Evolutionary conservation across 352 stramenopile species (phyloP), one percentile per base, ranked within the genome.

Genomic region (Phytophthora meadii): DNA sequence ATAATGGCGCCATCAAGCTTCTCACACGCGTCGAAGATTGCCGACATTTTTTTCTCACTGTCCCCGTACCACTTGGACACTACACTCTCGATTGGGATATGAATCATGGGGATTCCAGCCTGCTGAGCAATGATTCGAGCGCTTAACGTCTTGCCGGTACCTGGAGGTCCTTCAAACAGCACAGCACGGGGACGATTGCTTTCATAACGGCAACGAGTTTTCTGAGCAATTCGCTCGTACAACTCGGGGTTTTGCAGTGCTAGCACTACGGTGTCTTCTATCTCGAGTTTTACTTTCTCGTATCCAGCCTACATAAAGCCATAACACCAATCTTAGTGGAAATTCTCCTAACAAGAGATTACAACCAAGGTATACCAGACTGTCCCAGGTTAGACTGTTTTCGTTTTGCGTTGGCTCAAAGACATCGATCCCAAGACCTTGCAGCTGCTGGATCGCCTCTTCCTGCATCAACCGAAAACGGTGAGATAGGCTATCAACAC

Each of bases 51-150:
- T 74, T 97, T 98, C 66, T 98, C 93, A 77, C 91, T 98, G 58
- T 98, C 94, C 17, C 94, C 94, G 52, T 98, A 98, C 88, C 89
- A 98, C 67, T 98, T 98, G 27, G 89, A 97, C 36, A 98, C 90
- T 46, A 98, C 87, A 59, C 84, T 97, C 70, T 98, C 94, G 34
- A 98, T 95, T 0, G 91, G 90, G 58, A 98, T 91, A 57, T 98
- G 93, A 50, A 98, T 93, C 83, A 98, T 93, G 14, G 94, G 94
- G 36, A 97, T 89, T 5, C 94, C 91, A 12, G 90, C 91, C 72
- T 97, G 86, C 58, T 94, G 87, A 10, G 94, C 94, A 62, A 98
- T 97, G 46, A 98, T 97, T n/a, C 94, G 88, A 2, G 94, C 94
- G 27, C 88, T 98, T 17, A 97, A 69, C 9, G 94, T 98, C 74